A percentile compares a stretch with the other conserved stretches of the same genome.
phyloP scores from a whole-genome alignment of 148 eudicot genomes.

The Cornus controversa region DNA sequence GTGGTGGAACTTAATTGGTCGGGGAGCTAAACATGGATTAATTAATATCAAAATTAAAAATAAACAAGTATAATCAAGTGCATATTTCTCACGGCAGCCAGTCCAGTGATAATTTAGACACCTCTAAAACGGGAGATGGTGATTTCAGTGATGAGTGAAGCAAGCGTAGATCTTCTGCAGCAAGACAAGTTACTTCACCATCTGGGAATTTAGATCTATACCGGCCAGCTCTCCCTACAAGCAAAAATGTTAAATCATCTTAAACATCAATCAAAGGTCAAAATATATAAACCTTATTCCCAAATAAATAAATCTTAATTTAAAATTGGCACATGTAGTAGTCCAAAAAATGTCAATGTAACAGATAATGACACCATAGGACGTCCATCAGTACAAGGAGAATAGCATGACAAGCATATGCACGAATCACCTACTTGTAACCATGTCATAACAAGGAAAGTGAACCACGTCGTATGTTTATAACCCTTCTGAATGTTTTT shows the following conservation, averaged over 20 bases:
- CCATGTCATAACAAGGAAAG: no score
- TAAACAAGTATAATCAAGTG: slow-evolving; percentile 2
- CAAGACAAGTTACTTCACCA: slow-evolving; percentile 94
- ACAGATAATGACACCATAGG: neutral
- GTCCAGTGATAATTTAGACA: slow-evolving; percentile 13
- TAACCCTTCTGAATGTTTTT: no score
- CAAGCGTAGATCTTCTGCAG: slow-evolving; percentile 66
- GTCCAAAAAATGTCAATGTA: neutral
- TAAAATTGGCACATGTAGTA: neutral
- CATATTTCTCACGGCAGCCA: neutral
- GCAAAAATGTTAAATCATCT: slow-evolving; percentile 12
- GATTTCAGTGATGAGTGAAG: slow-evolving; percentile 67
- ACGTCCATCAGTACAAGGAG: slow-evolving; percentile 1
- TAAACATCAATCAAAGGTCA: neutral
- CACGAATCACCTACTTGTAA: neutral
- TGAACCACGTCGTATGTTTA: no score
- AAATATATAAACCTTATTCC: neutral
- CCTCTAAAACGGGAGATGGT: slow-evolving; percentile 85
- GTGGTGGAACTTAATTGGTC: neutral
- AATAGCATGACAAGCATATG: neutral
- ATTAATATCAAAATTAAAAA: neutral
- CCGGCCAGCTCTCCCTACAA: slow-evolving; percentile 97
- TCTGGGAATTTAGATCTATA: slow-evolving; percentile 78
- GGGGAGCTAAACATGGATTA: neutral
- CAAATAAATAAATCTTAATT: neutral